Percentiles rank a stretch among this genome's conserved stretches.
Evolutionary conservation across 805 yeast genomes (phyloP).

Genomic region (Hanseniaspora guilliermondii): DNA sequence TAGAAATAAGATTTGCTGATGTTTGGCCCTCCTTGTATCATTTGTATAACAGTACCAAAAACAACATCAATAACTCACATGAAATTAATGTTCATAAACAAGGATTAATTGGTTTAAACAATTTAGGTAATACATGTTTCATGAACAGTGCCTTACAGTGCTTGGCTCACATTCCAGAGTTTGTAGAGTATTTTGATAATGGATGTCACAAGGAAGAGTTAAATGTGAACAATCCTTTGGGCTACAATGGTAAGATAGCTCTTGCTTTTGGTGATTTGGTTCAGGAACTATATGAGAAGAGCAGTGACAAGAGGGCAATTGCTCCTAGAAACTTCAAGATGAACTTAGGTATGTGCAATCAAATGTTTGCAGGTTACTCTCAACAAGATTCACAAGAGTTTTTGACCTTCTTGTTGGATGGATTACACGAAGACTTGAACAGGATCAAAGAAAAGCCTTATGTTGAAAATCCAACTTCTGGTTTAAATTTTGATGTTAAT

Average conservation of each 20-base stretch:
- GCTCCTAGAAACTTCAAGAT: slow-evolving; percentile 70
- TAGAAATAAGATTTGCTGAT: slow-evolving; percentile 8
- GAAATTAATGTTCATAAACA: slow-evolving; percentile 19
- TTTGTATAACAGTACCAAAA: slow-evolving; percentile 4
- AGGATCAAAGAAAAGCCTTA: slow-evolving; percentile 72
- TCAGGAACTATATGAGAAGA: slow-evolving; percentile 39
- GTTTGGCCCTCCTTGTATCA: slow-evolving; percentile 12
- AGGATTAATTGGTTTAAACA: slow-evolving; percentile 53
- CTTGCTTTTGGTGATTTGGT: slow-evolving; percentile 56
- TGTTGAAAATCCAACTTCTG: slow-evolving; percentile 73
- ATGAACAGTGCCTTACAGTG: slow-evolving; percentile 94
- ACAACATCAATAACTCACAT: neutral
- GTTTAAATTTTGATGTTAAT: slow-evolving; percentile 44
- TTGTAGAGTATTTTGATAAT: slow-evolving; percentile 60
- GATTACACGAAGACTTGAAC: slow-evolving; percentile 85
- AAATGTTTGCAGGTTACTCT: slow-evolving; percentile 71
- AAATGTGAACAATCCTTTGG: slow-evolving; percentile 69
- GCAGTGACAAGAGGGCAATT: slow-evolving; percentile 22
- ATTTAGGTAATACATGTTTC: slow-evolving; percentile 83
- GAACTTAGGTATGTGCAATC: slow-evolving; percentile 65
- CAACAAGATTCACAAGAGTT: slow-evolving; percentile 97
- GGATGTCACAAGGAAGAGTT: slow-evolving; percentile 51
- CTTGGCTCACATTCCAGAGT: slow-evolving; percentile 70
- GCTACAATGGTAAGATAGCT: slow-evolving; percentile 74
- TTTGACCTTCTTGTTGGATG: slow-evolving; percentile 76